Conservation (phyloP, 331 rosid species). For the Stylosanthes scabra region DNA sequence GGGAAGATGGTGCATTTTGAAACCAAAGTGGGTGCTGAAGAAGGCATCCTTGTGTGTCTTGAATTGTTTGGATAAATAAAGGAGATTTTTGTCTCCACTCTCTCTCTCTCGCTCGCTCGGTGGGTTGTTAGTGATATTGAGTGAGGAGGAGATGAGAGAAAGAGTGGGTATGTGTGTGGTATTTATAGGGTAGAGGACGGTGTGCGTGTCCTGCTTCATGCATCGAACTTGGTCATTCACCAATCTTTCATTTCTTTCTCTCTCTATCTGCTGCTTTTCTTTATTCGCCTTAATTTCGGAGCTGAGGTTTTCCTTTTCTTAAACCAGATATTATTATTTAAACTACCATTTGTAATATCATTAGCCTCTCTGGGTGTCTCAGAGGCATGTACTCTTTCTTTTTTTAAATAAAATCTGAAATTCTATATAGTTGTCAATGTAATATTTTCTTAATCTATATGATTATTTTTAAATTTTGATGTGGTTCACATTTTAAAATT, state of each 20-base stretch:
- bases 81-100: conserved; percentile 7
- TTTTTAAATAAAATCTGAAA: no score
- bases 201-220: conserved; percentile 53
- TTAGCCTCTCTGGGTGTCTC: not conserved
- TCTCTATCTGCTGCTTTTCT: not conserved
- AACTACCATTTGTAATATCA: not conserved
- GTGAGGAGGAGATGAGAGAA: conserved; percentile 40
- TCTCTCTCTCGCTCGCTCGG: not conserved
- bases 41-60: conserved; percentile 35
- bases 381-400: not conserved
- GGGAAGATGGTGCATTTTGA: conserved; percentile 72
- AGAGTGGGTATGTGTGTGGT: conserved; percentile 2
- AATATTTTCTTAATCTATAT: no score
- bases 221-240: conserved; percentile 5
- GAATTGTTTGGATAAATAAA: conserved; percentile 28
- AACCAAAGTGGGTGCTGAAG: conserved; percentile 44
- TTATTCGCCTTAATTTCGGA: not conserved
- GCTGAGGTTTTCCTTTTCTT: not conserved
- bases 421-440: no score
- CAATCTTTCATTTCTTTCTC: no score
- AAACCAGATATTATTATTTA: not conserved
- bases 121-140: not conserved
- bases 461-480: no score
- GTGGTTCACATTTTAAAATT: no score
- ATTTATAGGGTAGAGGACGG: conserved; percentile 20